Evolutionary conservation across 2,329 filamentous ascomycete genomes (phyloP), one percentile per base, ranked within the genome.

Genomic region (Talaromyces rugulosus): DNA sequence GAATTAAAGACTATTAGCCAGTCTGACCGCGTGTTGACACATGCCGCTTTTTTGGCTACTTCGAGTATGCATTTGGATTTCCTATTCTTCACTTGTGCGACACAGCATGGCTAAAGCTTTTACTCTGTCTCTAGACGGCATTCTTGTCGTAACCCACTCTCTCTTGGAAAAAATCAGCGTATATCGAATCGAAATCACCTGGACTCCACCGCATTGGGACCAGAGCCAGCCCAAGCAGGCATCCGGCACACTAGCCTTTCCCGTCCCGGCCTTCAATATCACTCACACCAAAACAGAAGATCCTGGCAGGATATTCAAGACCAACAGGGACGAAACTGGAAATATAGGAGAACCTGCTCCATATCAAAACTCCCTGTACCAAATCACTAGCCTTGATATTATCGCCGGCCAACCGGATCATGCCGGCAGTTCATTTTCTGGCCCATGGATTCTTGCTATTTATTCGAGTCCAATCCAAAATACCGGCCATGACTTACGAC

Each of bases 21-120:
- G 36, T 87, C 89, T 0, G 87, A 92, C 65, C 89, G 92, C 66
- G 74, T 91, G n/a, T 83, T 94, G 57, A 92, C 91, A 0, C 92
- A 96, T 77, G 91, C 91, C 11, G 85, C 90, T 44, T 80, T 92
- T 64, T 85, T 88, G 62, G 86, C 89, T 3, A 90, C 93, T 60
- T 91, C 88, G 75, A 87, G 90, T 91, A 76, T 33, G 58, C 56
- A 30, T 31, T 64, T 52, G 28, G 44, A 53, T 28, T 63, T 28
- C 33, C n/a, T 34, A 58, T 66, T 52, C 60, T 42, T 16, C 12
- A 50, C 16, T 27, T 56, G 33, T 27, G 18, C 12, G 6, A 33
- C 12, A 56, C 16, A 36, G 33, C 33, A 34, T 34, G 31, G 28
- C 31, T 30, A 31, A 31, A 23, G 16, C 14, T 52, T 30, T 44